Conservation (phyloP, 352 stramenopile species). For the Globisporangium alternatum region DNA sequence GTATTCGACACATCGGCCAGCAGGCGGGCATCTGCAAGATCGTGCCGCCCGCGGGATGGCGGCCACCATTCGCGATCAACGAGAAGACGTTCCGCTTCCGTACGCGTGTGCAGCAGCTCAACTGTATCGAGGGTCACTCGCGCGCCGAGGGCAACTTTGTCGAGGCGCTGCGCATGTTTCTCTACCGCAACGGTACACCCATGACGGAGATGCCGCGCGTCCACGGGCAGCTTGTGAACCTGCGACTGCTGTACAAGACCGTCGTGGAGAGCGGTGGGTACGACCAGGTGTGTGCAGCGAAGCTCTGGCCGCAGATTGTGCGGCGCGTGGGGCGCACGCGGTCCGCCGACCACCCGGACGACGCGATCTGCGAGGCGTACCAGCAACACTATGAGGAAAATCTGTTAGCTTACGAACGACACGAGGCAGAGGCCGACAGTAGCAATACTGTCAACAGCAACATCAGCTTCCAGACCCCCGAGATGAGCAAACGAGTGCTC, state of each 20-base stretch:
- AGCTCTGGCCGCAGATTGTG: conserved; percentile 56
- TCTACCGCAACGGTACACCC: conserved; percentile 70
- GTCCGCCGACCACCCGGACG: conserved; percentile 38
- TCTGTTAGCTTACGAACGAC: conserved; percentile 53
- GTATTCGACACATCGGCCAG: conserved; percentile 89
- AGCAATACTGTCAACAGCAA: neutral
- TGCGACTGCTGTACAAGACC: conserved; percentile 66
- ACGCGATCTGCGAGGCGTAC: conserved; percentile 47
- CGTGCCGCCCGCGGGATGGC: conserved; percentile 94
- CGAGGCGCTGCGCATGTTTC: conserved; percentile 74
- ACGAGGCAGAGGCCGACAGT: conserved; percentile 18
- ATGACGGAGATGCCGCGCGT: conserved; percentile 76
- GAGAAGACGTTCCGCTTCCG: conserved; percentile 88
- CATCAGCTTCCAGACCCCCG: conserved; percentile 25
- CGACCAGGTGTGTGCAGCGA: conserved; percentile 30
- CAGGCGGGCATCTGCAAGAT: conserved; percentile 98
- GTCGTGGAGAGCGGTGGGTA: conserved; percentile 57
- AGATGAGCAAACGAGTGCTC: conserved; percentile 21
- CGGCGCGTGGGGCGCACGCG: conserved; percentile 57
- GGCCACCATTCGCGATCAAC: conserved; percentile 86
- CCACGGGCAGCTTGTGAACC: conserved; percentile 70
- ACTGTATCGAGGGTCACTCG: conserved; percentile 86
- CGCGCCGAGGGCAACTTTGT: conserved; percentile 80
- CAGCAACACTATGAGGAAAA: conserved; percentile 49
- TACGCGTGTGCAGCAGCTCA: conserved; percentile 95